phyloP scores from a whole-genome alignment of 179 eudicot species.

The Dionaea muscipula region DNA sequence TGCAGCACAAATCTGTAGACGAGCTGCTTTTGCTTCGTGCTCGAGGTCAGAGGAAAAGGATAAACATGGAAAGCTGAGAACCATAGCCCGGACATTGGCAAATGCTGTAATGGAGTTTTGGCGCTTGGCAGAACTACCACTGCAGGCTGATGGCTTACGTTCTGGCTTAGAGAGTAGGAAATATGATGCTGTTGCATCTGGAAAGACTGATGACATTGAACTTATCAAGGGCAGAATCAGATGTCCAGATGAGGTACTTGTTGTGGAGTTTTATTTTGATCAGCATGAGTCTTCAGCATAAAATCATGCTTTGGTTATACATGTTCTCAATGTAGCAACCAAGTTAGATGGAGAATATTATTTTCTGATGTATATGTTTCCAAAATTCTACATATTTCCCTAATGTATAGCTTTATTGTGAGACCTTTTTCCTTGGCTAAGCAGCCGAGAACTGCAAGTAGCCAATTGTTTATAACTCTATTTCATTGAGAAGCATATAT shows the following conservation, averaged over 20 bases:
- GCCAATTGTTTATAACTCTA: too few species aligned
- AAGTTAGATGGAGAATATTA: too few species aligned
- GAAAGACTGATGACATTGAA: conserved; percentile 12
- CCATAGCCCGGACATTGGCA: conserved; percentile 51
- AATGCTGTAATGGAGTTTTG: conserved; percentile 82
- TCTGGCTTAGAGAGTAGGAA: conserved; percentile 14
- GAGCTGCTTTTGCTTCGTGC: conserved; percentile 41
- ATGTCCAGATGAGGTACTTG: conserved; percentile 11
- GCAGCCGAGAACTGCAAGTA: too few species aligned
- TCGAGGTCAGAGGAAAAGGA: conserved; percentile 42
- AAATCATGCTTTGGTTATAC: neutral
- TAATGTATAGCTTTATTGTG: too few species aligned
- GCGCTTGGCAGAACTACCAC: conserved; percentile 44
- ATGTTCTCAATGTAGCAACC: too few species aligned
- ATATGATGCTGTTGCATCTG: conserved; percentile 11
- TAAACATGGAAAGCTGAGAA: conserved; percentile 33
- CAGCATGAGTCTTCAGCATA: neutral
- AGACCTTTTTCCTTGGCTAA: too few species aligned
- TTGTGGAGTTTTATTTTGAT: neutral
- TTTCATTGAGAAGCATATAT: too few species aligned
- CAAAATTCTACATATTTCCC: too few species aligned
- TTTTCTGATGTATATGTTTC: too few species aligned
- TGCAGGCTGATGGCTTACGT: conserved; percentile 11
- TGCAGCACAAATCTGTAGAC: conserved; percentile 64
- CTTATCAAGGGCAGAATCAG: conserved; percentile 6